A percentile compares a stretch with the other conserved stretches of the same genome.
Conservation (phyloP, 2,329 filamentous ascomycete genomes). For the Pyricularia pennisetigena region DNA sequence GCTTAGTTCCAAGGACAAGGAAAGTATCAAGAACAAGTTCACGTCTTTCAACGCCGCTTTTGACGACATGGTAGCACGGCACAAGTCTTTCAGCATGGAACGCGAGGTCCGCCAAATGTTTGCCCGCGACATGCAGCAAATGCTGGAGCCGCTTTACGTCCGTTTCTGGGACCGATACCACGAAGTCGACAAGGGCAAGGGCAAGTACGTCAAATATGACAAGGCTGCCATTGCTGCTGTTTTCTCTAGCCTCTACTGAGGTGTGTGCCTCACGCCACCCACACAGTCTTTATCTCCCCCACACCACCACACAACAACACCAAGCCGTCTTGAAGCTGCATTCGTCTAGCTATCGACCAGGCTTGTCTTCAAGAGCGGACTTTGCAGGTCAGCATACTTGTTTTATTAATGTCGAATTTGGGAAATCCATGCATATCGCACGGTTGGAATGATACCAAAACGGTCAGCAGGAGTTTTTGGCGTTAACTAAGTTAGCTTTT, state of each 20-base stretch:
- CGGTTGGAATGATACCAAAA: slow-evolving; percentile 1
- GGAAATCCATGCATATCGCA: neutral
- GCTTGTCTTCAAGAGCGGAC: neutral
- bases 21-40: slow-evolving; percentile 95
- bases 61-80: slow-evolving; percentile 74
- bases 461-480: slow-evolving; percentile 1
- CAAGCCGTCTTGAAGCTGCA: neutral
- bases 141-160: slow-evolving; percentile 89
- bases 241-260: slow-evolving; percentile 42
- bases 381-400: neutral
- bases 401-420: neutral
- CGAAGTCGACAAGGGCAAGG: slow-evolving; percentile 94
- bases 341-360: neutral
- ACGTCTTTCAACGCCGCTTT: slow-evolving; percentile 83
- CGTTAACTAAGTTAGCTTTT: neutral
- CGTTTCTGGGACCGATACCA: slow-evolving; percentile 97
- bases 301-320: neutral
- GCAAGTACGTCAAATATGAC: slow-evolving; percentile 97
- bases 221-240: slow-evolving; percentile 68
- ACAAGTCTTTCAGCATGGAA: slow-evolving; percentile 84
- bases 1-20: slow-evolving; percentile 82
- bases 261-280: neutral
- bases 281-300: neutral
- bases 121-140: slow-evolving; percentile 74
- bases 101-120: slow-evolving; percentile 75